phyloP scores from a whole-genome alignment of 495 filamentous ascomycete species.

The Opeltia flavorubescens region DNA sequence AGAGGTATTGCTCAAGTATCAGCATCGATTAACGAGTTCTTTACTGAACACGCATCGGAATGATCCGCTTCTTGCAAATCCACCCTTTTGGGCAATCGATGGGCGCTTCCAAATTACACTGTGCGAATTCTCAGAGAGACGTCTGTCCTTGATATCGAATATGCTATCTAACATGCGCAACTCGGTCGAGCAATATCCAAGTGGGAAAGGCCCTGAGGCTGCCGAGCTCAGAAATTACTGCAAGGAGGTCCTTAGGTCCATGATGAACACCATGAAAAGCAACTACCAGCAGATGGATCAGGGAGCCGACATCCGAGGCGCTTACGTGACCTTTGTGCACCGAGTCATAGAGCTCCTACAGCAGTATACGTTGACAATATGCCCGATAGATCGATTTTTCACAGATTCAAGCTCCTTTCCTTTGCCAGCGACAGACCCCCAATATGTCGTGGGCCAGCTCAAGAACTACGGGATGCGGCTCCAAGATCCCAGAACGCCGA shows the following conservation, averaged over 20 bases:
- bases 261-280: constrained; percentile 56
- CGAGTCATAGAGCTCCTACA: constrained; percentile 47
- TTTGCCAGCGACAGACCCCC: constrained; percentile 48
- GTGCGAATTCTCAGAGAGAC: constrained; percentile 40
- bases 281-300: constrained; percentile 49
- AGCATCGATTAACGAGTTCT: constrained; percentile 44
- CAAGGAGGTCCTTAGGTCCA: constrained; percentile 33
- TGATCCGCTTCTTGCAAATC: constrained; percentile 42
- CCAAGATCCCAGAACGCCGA: constrained; percentile 32
- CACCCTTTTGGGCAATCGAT: constrained; percentile 42
- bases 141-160: constrained; percentile 45
- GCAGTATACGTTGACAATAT: constrained; percentile 50
- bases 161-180: constrained; percentile 53
- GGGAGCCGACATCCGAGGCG: constrained; percentile 27
- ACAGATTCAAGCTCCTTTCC: constrained; percentile 52
- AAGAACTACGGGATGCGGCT: constrained; percentile 51
- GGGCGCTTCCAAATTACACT: constrained; percentile 35
- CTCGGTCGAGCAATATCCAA: constrained; percentile 27
- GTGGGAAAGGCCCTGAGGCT: constrained; percentile 17
- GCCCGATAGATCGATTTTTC: constrained; percentile 51
- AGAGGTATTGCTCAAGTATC: constrained; percentile 51
- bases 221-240: constrained; percentile 36
- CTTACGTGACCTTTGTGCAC: constrained; percentile 57
- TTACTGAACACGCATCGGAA: constrained; percentile 34
- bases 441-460: constrained; percentile 53